phyloP scores from a whole-genome alignment of 140 eudicot genomes.

The Anethum foeniculum region DNA sequence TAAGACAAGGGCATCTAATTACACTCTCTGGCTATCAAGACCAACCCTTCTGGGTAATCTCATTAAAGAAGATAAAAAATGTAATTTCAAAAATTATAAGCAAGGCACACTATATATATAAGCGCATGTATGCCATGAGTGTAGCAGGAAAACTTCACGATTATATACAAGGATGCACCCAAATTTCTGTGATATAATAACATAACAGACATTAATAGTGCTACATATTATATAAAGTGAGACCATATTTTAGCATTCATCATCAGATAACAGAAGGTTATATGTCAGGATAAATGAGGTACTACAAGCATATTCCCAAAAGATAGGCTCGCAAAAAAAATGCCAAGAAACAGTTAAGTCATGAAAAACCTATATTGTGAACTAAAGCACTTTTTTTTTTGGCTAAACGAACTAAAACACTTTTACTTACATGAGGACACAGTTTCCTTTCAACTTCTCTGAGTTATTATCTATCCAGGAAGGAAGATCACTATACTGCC shows the following conservation, averaged over 20 bases:
- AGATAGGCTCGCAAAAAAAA: not conserved
- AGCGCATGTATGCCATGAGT: not conserved
- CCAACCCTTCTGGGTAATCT: not conserved
- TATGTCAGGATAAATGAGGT: not conserved
- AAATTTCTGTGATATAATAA: not conserved
- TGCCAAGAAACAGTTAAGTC: not conserved
- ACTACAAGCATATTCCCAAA: not conserved
- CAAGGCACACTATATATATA: not conserved
- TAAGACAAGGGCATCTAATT: not conserved
- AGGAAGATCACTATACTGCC: constrained; percentile 90
- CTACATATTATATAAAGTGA: not conserved
- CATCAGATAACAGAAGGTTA: not conserved
- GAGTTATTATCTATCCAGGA: constrained; percentile 73
- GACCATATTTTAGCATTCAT: constrained; percentile 2
- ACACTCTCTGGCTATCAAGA: not conserved
- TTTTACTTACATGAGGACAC: constrained; percentile 60
- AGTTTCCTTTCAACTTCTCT: constrained; percentile 58
- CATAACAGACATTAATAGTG: not conserved
- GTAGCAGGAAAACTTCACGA: not conserved
- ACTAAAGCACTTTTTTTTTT: no score
- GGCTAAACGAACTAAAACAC: not conserved
- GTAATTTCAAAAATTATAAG: not conserved
- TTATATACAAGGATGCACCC: not conserved
- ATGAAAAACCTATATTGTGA: not conserved
- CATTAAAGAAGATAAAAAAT: not conserved